Conservation (phyloP, 2,329 filamentous ascomycete species). For the Exserohilum rostratum region DNA sequence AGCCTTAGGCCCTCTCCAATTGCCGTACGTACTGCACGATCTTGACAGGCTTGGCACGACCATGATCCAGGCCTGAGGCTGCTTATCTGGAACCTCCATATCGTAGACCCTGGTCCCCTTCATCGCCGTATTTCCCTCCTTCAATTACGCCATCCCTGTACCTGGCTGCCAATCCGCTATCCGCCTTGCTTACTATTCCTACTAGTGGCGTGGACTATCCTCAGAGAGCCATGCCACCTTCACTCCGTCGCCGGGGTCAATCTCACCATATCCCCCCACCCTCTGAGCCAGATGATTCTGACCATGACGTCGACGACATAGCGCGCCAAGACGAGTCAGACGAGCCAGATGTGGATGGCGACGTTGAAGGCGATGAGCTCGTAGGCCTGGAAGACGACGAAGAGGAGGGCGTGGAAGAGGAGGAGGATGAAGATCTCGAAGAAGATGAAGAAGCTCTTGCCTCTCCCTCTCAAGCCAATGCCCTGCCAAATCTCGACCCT, state of each 20-base stretch:
- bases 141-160: neutral
- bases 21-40: neutral
- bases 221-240: slow-evolving; percentile 32
- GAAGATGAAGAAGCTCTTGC: slow-evolving; percentile 28
- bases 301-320: slow-evolving; percentile 34
- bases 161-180: neutral
- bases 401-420: slow-evolving; percentile 49
- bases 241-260: slow-evolving; percentile 32
- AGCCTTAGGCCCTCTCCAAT: neutral
- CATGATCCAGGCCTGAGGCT: neutral
- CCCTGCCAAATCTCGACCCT: slow-evolving; percentile 32
- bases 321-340: slow-evolving; percentile 25
- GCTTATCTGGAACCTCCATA: neutral
- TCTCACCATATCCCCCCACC: slow-evolving; percentile 24
- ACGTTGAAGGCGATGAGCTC: slow-evolving; percentile 49
- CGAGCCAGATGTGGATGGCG: slow-evolving; percentile 16
- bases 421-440: slow-evolving; percentile 50
- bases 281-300: slow-evolving; percentile 27
- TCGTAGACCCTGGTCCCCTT: neutral
- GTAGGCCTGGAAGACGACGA: slow-evolving; percentile 27
- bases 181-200: neutral
- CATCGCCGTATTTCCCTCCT: neutral
- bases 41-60: neutral
- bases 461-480: slow-evolving; percentile 21
- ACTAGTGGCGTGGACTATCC: slow-evolving; percentile 11